Percentiles rank a stretch among this genome's conserved stretches.
Conservation (phyloP, 331 rosid species). For the Quercus phellos region DNA sequence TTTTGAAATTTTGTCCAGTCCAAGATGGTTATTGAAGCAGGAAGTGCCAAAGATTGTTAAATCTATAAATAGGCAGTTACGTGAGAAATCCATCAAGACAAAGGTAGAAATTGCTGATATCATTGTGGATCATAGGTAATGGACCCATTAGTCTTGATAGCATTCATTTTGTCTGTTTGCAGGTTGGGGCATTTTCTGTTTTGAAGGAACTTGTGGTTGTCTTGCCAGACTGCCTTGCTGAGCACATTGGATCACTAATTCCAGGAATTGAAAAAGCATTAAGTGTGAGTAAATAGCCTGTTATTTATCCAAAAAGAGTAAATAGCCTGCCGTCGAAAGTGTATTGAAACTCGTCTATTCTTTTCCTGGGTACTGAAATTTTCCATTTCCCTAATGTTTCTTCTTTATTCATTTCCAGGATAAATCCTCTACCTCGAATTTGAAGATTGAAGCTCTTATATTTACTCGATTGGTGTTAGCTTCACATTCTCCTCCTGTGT, state of each 20-base stretch:
- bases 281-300: constrained; percentile 50
- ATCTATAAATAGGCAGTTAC: constrained; percentile 90
- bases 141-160: constrained; percentile 17
- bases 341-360: not conserved
- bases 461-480: constrained; percentile 86
- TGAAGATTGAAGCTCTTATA: constrained; percentile 93
- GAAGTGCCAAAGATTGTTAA: constrained; percentile 87
- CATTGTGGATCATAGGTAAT: constrained; percentile 14
- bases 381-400: not conserved
- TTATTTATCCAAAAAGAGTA: constrained; percentile 13
- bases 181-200: constrained; percentile 99
- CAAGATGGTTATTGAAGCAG: constrained; percentile 95
- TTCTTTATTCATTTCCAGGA: constrained; percentile 48
- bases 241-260: constrained; percentile 95
- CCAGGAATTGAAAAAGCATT: constrained; percentile 97
- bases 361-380: constrained; percentile 14
- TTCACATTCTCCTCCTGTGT: constrained; percentile 87
- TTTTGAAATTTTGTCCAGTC: constrained; percentile 58
- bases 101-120: constrained; percentile 51
- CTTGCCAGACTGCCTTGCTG: constrained; percentile 96
- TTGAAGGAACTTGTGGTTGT: constrained; percentile 96
- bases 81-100: constrained; percentile 97
- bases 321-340: constrained; percentile 1
- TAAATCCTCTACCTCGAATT: constrained; percentile 93
- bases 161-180: constrained; percentile 23